phyloP scores from a whole-genome alignment of 495 filamentous ascomycete species.

The Daldinia concentrica region DNA sequence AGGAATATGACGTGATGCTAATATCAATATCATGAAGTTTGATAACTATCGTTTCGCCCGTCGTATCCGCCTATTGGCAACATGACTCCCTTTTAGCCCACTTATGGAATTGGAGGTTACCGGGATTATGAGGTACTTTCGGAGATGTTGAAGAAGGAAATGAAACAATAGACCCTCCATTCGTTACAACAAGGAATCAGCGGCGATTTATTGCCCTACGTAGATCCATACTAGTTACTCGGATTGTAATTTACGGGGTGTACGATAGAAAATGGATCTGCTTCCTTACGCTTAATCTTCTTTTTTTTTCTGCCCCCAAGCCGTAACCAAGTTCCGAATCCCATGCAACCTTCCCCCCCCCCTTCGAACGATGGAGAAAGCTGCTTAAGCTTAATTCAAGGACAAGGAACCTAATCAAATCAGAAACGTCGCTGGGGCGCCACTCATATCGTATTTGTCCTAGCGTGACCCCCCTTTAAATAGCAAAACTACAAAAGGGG shows the following conservation, averaged over 20 bases:
- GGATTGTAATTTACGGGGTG: constrained; percentile 12
- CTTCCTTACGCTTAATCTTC: constrained; percentile 13
- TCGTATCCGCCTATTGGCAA: constrained; percentile 26
- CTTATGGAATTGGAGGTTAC: constrained; percentile 29
- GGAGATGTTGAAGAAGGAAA: constrained; percentile 16
- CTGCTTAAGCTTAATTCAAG: constrained; percentile 46
- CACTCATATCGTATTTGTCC: constrained; percentile 28
- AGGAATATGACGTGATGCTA: constrained; percentile 37
- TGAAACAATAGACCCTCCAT: constrained; percentile 1
- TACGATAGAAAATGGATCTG: constrained; percentile 29
- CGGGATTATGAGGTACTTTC: constrained; percentile 30
- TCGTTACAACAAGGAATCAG: constrained; percentile 7
- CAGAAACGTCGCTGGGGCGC: constrained; percentile 34
- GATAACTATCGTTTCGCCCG: constrained; percentile 15
- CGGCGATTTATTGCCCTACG: neutral
- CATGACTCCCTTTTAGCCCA: constrained; percentile 19
- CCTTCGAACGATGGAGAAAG: constrained; percentile 38
- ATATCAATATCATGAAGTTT: constrained; percentile 37
- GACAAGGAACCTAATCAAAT: constrained; percentile 40
- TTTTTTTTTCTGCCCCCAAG: constrained; percentile 25
- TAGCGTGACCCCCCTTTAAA: constrained; percentile 29
- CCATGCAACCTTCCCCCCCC: constrained; percentile 30
- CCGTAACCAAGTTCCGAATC: constrained; percentile 34
- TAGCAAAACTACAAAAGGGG: constrained; percentile 31
- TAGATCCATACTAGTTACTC: constrained; percentile 3